Conservation (phyloP, 2,329 filamentous ascomycete species). For the Trichoderma sp. region DNA sequence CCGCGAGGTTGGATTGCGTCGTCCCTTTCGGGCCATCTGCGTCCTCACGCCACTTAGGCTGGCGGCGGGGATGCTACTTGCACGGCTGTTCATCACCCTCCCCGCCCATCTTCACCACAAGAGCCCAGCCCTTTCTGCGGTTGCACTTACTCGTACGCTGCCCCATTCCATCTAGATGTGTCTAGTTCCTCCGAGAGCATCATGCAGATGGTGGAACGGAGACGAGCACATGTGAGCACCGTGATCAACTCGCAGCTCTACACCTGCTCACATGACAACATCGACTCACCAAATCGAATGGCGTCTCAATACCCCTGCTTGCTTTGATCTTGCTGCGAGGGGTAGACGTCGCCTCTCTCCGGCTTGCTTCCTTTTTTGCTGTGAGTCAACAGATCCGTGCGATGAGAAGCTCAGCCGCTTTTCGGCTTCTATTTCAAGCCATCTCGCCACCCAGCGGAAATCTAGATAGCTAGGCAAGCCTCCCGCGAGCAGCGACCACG, state of each 20-base stretch:
- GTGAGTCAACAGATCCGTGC: neutral
- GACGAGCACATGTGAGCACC: neutral
- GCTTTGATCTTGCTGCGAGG: neutral
- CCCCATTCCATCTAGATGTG: neutral
- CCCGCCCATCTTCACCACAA: neutral
- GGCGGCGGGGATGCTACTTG: neutral
- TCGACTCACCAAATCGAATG: neutral
- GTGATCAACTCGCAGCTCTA: neutral
- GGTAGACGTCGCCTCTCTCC: neutral
- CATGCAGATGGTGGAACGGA: neutral
- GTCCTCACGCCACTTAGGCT: neutral
- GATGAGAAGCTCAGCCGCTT: neutral
- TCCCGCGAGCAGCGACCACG: neutral
- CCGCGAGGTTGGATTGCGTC: neutral
- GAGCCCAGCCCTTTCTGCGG: neutral
- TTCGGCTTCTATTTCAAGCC: neutral
- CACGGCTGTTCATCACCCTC: neutral
- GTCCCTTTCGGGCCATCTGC: neutral
- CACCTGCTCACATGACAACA: constrained; percentile 1
- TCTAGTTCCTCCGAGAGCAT: neutral
- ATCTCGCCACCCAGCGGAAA: neutral
- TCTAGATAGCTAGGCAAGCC: neutral
- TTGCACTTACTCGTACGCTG: constrained; percentile 10
- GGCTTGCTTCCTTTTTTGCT: neutral
- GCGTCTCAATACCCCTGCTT: neutral